Evolutionary conservation across 2,329 filamentous ascomycete genomes (phyloP).

Genomic region (Elsinoe australis): DNA sequence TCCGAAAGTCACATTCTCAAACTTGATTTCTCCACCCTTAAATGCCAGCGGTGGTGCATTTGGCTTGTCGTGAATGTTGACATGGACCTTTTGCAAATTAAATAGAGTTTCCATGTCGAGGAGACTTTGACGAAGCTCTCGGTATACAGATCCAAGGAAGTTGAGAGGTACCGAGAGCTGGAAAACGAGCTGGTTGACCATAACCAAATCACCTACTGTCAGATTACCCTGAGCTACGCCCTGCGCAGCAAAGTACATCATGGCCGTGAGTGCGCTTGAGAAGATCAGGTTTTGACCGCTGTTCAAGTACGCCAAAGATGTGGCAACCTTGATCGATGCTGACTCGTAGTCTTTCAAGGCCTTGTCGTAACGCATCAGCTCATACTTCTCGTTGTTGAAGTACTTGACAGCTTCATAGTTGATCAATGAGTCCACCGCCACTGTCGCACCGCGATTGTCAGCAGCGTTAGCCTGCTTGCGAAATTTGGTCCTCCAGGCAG

Average conservation of each 20-base stretch:
- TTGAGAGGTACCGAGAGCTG: slow-evolving; percentile 95
- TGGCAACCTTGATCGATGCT: slow-evolving; percentile 93
- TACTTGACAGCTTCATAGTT: slow-evolving; percentile 99
- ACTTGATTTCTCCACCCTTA: slow-evolving; percentile 78
- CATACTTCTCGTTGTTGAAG: slow-evolving; percentile 97
- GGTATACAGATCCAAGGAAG: slow-evolving; percentile 95
- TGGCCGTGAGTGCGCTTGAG: slow-evolving; percentile 81
- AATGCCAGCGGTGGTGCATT: slow-evolving; percentile 67
- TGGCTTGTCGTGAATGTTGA: slow-evolving; percentile 69
- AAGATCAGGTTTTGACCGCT: slow-evolving; percentile 96
- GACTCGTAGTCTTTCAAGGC: slow-evolving; percentile 81
- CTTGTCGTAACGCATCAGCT: slow-evolving; percentile 82
- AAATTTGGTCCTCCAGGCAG: slow-evolving; percentile 95
- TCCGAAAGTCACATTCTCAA: slow-evolving; percentile 91
- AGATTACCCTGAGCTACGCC: slow-evolving; percentile 74
- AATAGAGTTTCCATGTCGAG: slow-evolving; percentile 99
- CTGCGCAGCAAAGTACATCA: slow-evolving; percentile 96
- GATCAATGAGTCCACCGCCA: slow-evolving; percentile 92
- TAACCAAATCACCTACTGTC: slow-evolving; percentile 91
- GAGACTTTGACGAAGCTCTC: slow-evolving; percentile 86
- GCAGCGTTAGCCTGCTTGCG: slow-evolving; percentile 90
- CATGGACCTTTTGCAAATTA: slow-evolving; percentile 92
- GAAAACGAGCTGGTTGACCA: slow-evolving; percentile 98
- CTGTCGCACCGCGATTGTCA: slow-evolving; percentile 89
- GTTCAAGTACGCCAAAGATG: slow-evolving; percentile 86